Percentiles rank a stretch among this genome's conserved stretches.
Evolutionary conservation across 805 yeast genomes (phyloP).

Genomic region (Saturnispora ahearnii): DNA sequence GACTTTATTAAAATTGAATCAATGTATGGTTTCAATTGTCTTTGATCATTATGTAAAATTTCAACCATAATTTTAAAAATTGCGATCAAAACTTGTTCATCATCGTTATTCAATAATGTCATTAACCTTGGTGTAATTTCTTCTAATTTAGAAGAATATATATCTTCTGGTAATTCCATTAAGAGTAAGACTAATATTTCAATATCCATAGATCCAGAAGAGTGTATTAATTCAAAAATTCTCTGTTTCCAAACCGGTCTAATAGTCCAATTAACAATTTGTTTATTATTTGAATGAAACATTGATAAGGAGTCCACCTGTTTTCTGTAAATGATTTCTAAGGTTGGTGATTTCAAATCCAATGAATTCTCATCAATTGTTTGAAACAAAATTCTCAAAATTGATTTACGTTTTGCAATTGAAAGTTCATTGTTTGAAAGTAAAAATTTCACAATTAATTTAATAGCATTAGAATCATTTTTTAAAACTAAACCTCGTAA

Average conservation of each 20-base stretch:
- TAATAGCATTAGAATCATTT: constrained; percentile 8
- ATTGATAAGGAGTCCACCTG: not conserved
- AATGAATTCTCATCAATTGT: constrained; percentile 6
- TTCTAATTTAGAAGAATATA: constrained; percentile 8
- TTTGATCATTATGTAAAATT: constrained; percentile 3
- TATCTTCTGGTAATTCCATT: constrained; percentile 29
- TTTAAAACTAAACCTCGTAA: constrained; percentile 12
- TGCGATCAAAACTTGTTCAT: constrained; percentile 4
- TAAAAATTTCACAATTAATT: constrained; percentile 4
- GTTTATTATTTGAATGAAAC: constrained; percentile 10
- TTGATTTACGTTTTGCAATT: constrained; percentile 5
- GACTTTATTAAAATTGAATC: constrained; percentile 7
- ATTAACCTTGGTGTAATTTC: constrained; percentile 10
- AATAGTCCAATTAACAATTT: constrained; percentile 45
- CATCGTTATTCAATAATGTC: constrained; percentile 5
- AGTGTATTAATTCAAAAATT: constrained; percentile 51
- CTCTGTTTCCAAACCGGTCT: constrained; percentile 73
- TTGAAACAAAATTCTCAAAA: constrained; percentile 9
- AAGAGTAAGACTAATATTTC: constrained; percentile 38
- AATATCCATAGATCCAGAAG: constrained; percentile 3
- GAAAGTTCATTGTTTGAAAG: not conserved
- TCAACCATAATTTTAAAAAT: constrained; percentile 9
- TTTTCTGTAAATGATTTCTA: not conserved
- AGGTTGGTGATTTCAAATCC: not conserved
- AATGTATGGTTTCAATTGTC: constrained; percentile 8